Conservation (phyloP, 345 rosid species). For the Conringia planisiliqua region DNA sequence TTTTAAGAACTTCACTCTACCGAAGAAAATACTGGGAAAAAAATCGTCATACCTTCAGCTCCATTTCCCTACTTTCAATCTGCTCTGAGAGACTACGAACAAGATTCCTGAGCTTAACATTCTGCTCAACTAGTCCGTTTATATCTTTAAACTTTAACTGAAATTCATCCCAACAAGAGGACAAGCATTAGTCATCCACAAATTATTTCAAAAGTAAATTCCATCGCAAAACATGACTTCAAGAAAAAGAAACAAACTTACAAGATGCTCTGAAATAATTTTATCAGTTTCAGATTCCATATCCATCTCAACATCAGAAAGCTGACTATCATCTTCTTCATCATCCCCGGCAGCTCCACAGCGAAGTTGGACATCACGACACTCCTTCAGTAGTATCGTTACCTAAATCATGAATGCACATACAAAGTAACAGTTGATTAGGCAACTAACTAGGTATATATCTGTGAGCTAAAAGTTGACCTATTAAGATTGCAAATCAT, state of each 20-base stretch:
- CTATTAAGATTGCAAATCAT: conserved; percentile 5
- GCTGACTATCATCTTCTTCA: conserved; percentile 38
- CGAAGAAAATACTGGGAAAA: background rate
- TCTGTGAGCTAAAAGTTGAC: background rate
- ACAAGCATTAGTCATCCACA: conserved; percentile 11
- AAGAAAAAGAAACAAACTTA: conserved; percentile 33
- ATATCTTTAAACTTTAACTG: conserved; percentile 93
- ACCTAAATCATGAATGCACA: conserved; percentile 49
- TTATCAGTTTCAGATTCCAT: conserved; percentile 61
- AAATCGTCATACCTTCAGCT: conserved; percentile 62
- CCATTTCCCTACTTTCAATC: conserved; percentile 64
- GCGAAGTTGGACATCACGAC: conserved; percentile 88
- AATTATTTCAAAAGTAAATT: background rate
- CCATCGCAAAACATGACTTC: conserved; percentile 10
- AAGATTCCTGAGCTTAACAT: conserved; percentile 87
- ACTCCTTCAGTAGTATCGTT: conserved; percentile 88
- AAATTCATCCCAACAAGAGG: conserved; percentile 29
- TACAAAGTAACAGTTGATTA: conserved; percentile 15
- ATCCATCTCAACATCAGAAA: conserved; percentile 45
- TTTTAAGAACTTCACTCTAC: conserved; percentile 6
- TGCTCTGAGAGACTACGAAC: conserved; percentile 78
- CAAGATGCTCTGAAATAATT: conserved; percentile 72
- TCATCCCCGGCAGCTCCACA: conserved; percentile 60
- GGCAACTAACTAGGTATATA: conserved; percentile 14
- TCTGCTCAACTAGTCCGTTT: conserved; percentile 93